Base-by-base conservation (phyloP, 2,329 filamentous ascomycete species). In the Uncinocarpus reesii region DNA sequence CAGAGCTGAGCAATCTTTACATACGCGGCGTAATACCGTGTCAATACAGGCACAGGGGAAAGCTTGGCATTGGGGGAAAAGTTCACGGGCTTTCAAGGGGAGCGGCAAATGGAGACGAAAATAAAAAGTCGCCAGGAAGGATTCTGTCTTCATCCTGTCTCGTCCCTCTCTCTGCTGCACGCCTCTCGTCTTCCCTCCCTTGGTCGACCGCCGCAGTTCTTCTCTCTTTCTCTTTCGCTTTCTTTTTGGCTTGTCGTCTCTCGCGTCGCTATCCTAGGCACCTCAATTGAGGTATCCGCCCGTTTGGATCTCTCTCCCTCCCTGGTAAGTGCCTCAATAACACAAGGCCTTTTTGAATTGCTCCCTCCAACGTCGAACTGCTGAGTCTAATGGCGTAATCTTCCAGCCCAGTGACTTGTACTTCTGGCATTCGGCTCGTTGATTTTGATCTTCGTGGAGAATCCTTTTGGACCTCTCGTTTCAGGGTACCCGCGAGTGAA, bases 91-190 rank as follows among this genome's bases (percentile, higher is more conserved):
- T 16, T 24, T 16, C n/a, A 13, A 29, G 5, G 32, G 31, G 13
- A 35, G 28, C 37, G 46, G 36, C 34, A 18, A 38, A 47, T 31
- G 7, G 38, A 20, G 32, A 37, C 23, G 41, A 43, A 49, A 38
- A 37, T 10, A 43, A 44, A 43, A 43, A 38, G 42, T 38, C 15
- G 8, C 7, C 7, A 16, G 16, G 20, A 26, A 15, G 35, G 35
- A 37, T 20, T 38, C n/a, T 31, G 16, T 26, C 44, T 18, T 40
- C 31, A 42, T 29, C 40, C 4, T 21, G 28, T 34, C 18, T n/a
- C 15, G 7, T n/a, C 18, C 21, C 35, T 38, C 7, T 28, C 26
- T 34, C 44, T 23, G 31, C 24, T 41, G n/a, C 18, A 11, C 20
- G 28, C 24, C 23, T 32, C 13, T 16, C 18, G 7, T 29, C 31